Base-by-base conservation (phyloP, 495 filamentous ascomycete species). In the Geoglossum glabrum region DNA sequence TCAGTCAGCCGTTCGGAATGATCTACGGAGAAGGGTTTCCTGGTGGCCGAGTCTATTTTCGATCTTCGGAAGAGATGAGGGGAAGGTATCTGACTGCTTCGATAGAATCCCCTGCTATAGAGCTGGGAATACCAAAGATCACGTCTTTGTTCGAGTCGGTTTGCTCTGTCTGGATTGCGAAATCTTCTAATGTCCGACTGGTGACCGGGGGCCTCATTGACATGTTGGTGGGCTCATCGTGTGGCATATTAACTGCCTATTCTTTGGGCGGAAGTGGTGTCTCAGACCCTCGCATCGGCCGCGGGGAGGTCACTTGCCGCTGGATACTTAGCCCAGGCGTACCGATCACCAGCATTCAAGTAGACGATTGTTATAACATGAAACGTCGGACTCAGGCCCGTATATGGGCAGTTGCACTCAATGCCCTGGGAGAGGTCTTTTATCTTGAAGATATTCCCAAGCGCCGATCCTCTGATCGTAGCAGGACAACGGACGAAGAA, bases 291-390 rank as follows among this genome's bases (percentile, higher is more conserved):
- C 36, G 81, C 83, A 21, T 80, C 82, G 61, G 76, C 38, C 79
- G 80, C 28, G 88, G 87, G 5, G 83, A 90, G 58, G 73, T 88
- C 46, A 92, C 87, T 27, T 84, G 85, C 56, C 82, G 79, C 61
- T 97, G 90, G 89, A 80, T 85, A 25, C 73, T 98, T 26, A 86
- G 86, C 61, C 93, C 92, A 1, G 92, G 92, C 45, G 87, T 98
- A 5, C 92, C 92, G 5, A 90, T 98, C 47, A 79, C 96, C 36
- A 78, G 79, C 15, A 82, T 98, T 59, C 79, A 80, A 34, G 84
- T 95, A 4, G 93, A 97, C 63, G 86, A 94, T 28, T 78, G 77
- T 31, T 90, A 84, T 66, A 85, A 79, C 26, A 62, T 74, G 19
- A 78, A 78, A 61, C 80, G 90, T 27, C 77, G 84, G 62, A 71